phyloP scores from a whole-genome alignment of 371 early-diverging fungal genomes.

The Mucor racemosus region DNA sequence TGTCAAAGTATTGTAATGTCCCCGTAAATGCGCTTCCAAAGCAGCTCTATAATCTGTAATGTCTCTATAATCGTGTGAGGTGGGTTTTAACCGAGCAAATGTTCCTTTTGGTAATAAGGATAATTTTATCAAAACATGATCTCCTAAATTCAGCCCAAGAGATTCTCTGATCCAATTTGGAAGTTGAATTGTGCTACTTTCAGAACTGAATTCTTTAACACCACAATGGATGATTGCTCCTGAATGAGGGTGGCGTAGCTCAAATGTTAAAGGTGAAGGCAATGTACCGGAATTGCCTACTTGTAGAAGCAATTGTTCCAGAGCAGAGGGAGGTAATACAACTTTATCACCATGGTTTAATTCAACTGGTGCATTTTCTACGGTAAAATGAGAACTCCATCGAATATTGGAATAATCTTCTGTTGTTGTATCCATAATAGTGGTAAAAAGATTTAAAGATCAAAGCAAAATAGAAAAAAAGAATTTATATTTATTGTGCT shows the following conservation, averaged over 20 bases:
- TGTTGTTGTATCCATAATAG: no score
- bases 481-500: no score
- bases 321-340: conserved; percentile 60
- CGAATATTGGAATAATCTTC: conserved; percentile 12
- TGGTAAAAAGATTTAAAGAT: background rate
- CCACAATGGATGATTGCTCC: conserved; percentile 61
- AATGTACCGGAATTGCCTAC: conserved; percentile 29
- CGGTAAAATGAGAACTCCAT: conserved; percentile 32
- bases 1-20: conserved; percentile 75
- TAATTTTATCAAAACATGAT: conserved; percentile 54
- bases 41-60: conserved; percentile 74
- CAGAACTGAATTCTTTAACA: conserved; percentile 81
- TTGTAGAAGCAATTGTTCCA: conserved; percentile 56
- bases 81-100: conserved; percentile 71
- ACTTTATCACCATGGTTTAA: conserved; percentile 69
- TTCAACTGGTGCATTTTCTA: conserved; percentile 20
- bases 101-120: conserved; percentile 70
- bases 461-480: background rate
- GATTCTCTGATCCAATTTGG: conserved; percentile 64
- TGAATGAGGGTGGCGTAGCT: conserved; percentile 58
- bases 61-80: conserved; percentile 60
- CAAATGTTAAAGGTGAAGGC: conserved; percentile 76
- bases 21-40: conserved; percentile 77
- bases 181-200: conserved; percentile 52
- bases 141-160: conserved; percentile 43